A percentile compares a stretch with the other conserved stretches of the same genome.
These are phyloP conservation scores for Akanthomyces muscarius DNA, from an alignment of 2,329 filamentous ascomycete genomes.

Conservation along the genomic window DNA sequence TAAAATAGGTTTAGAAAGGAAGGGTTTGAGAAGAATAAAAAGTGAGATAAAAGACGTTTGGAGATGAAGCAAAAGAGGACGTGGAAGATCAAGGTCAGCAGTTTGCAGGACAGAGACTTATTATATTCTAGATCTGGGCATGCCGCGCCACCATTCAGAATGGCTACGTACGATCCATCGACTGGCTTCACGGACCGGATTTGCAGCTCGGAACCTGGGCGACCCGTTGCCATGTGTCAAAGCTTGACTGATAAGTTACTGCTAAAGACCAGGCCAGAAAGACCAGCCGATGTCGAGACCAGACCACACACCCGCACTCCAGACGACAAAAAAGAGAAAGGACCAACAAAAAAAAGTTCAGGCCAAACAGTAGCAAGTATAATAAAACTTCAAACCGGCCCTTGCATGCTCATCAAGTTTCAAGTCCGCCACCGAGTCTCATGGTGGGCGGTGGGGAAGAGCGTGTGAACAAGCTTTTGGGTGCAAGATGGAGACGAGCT, in stretches of 20 bases:
- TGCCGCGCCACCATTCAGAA: neutral
- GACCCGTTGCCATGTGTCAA: neutral
- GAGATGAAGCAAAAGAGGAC: neutral
- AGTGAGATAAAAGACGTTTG: neutral
- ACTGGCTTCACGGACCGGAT: neutral
- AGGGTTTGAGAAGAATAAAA: conserved; percentile 18
- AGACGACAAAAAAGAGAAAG: neutral
- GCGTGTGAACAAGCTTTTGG: neutral
- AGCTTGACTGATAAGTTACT: neutral
- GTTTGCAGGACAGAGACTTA: neutral
- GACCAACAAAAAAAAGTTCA: neutral
- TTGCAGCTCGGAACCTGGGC: conserved; percentile 10
- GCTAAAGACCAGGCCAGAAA: neutral
- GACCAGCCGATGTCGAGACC: neutral
- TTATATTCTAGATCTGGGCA: conserved; percentile 8
- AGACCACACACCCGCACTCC: neutral
- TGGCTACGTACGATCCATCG: neutral
- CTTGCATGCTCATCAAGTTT: conserved; percentile 7
- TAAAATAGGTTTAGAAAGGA: conserved; percentile 7
- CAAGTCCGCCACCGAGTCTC: neutral
- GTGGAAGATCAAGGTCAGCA: neutral
- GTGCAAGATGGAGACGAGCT: neutral
- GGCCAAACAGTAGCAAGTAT: neutral
- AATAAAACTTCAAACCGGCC: conserved; percentile 4
- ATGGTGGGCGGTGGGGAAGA: neutral